Evolutionary conservation across 2,329 filamentous ascomycete genomes (phyloP).

Genomic region (Grosmannia serpens): DNA sequence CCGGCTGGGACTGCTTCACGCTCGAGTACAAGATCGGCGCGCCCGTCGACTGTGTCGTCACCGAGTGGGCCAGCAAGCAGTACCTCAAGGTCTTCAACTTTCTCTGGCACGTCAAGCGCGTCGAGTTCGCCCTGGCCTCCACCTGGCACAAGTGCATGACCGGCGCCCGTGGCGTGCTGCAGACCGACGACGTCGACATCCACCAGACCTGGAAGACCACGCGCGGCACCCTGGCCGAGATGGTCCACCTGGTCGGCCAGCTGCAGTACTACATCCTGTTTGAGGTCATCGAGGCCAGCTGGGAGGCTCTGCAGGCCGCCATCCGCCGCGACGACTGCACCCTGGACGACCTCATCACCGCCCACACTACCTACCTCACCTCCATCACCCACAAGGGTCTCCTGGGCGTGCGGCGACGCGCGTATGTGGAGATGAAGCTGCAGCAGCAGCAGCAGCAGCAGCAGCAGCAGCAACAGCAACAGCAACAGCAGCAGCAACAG

Average conservation of each 20-base stretch:
- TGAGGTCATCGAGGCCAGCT: conserved; percentile 93
- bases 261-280: conserved; percentile 98
- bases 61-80: conserved; percentile 87
- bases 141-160: conserved; percentile 97
- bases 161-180: conserved; percentile 80
- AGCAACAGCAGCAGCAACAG: conserved; percentile 52
- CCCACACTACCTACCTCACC: conserved; percentile 82
- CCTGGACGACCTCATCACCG: conserved; percentile 86
- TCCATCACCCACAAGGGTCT: conserved; percentile 94
- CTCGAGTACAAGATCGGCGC: conserved; percentile 97
- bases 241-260: conserved; percentile 97
- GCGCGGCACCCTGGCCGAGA: conserved; percentile 81
- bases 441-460: conserved; percentile 19
- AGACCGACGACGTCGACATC: conserved; percentile 57
- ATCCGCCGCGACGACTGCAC: conserved; percentile 75
- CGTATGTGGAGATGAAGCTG: conserved; percentile 25
- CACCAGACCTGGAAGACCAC: conserved; percentile 81
- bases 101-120: conserved; percentile 93
- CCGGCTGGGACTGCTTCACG: conserved; percentile 98
- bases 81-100: conserved; percentile 99
- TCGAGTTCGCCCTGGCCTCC: conserved; percentile 83
- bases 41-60: conserved; percentile 93
- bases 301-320: conserved; percentile 77
- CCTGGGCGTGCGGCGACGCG: conserved; percentile 55
- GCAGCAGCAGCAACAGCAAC: conserved; percentile 20